A percentile compares a stretch with the other conserved stretches of the same genome.
Conservation (phyloP, 495 filamentous ascomycete species). For the Xeromyces bisporus region DNA sequence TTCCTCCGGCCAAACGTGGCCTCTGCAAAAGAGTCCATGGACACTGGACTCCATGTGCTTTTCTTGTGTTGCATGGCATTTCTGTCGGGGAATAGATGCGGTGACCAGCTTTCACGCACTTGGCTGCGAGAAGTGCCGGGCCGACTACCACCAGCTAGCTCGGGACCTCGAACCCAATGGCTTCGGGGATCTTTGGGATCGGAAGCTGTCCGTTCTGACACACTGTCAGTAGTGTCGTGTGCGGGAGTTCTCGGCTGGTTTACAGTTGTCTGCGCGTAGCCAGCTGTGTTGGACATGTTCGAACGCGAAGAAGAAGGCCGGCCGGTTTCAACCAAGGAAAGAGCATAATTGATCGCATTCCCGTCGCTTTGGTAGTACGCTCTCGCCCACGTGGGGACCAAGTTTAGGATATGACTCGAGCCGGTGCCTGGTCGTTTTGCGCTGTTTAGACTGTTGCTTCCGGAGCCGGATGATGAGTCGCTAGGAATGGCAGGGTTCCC, state of each 20-base stretch:
- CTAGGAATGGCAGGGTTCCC: slow-evolving; percentile 16
- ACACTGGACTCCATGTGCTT: slow-evolving; percentile 50
- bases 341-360: slow-evolving; percentile 13
- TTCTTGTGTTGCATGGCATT: slow-evolving; percentile 17
- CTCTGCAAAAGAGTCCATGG: slow-evolving; percentile 43
- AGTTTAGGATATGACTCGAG: slow-evolving; percentile 38
- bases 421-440: slow-evolving; percentile 23
- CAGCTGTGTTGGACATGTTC: slow-evolving; percentile 16
- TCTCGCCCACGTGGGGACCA: slow-evolving; percentile 29
- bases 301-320: slow-evolving; percentile 17
- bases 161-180: slow-evolving; percentile 22
- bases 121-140: slow-evolving; percentile 12
- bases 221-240: slow-evolving; percentile 6
- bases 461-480: slow-evolving; percentile 20
- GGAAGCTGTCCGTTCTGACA: slow-evolving; percentile 7
- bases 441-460: slow-evolving; percentile 23
- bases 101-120: slow-evolving; percentile 46
- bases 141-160: slow-evolving; percentile 8
- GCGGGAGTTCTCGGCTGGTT: slow-evolving; percentile 8
- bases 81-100: slow-evolving; percentile 52
- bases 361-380: slow-evolving; percentile 30
- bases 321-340: slow-evolving; percentile 19
- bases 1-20: slow-evolving; percentile 49
- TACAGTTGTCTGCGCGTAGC: slow-evolving; percentile 13
- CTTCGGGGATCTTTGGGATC: slow-evolving; percentile 29